Base-by-base conservation (phyloP, 495 filamentous ascomycete genomes). In the Pyronema domesticum region DNA sequence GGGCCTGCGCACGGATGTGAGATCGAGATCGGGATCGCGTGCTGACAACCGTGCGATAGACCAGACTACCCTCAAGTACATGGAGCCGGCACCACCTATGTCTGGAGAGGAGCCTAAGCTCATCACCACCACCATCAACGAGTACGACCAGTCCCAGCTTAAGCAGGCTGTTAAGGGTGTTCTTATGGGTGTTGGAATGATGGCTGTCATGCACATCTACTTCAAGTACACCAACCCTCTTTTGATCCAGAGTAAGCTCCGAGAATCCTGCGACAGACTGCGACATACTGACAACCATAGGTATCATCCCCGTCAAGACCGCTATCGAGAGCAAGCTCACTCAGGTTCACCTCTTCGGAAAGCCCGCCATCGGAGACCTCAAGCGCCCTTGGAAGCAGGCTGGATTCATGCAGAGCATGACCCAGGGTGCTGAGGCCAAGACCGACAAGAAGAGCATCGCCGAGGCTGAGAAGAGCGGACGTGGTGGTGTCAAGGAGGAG, bases 201-300 rank as follows among this genome's bases (percentile, higher is more conserved):
- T 96, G 91, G 78, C 70, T 57, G 81, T 95, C 65, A 96, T 98
- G 91, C 91, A 95, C 73, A 57, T 95, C 60, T 96, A 96, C 80
- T 81, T 98, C 74, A 85, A 94, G 71, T 96, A 95, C 82, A 95
- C 89, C 73, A 98, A 95, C 80, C 91, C 91, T 36, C 84, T 98
- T 37, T 72, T 96, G 66, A 93, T 98, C 76, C 91, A 98, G 78
- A 88, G 62, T 64, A 64, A 35, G 59, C 42, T 37, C 47, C 9
- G 7, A 5, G n/a, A 6, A 19, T n/a, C 36, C 18, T 47, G 39
- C 13, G 30, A 18, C 18, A 14, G 14, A 2, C 18, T 39, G 8
- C 15, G 8, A 5, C 35, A 23, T 15, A 46, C 58, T 64, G 34
- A 58, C 42, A 36, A 3, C n/a, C 19, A 11, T 40, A 64, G 62